Evolutionary conservation across 2,329 filamentous ascomycete species (phyloP), one percentile per base, ranked within the genome.

Genomic region (Cylindrodendrum hubeiense): DNA sequence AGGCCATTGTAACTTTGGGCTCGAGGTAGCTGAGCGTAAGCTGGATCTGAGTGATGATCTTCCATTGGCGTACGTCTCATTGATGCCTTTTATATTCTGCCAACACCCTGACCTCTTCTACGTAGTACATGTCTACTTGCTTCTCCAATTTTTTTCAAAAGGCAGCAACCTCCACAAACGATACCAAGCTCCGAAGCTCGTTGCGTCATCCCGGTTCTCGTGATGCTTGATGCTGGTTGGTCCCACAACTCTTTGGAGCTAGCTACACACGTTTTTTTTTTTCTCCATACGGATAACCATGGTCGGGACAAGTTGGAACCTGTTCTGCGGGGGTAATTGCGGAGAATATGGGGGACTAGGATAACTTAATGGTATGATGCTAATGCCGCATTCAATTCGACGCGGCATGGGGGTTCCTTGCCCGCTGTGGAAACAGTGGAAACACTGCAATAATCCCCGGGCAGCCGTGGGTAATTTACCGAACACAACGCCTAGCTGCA

Each of bases 1-100:
- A 49, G 50, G 71, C 70, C 71, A 73, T 73, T 66, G 49, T 70
- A 37, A 62, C 22, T 59, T 58, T 51, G 12, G 15, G 51, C 60
- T 59, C 54, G 51, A 51, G 49, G 47, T 46, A 51, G n/a, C 44
- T 63, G 60, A 49, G 54, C 41, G 41, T 43, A n/a, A 30, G 55
- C 62, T 60, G 52, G 43, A 60, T 43, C 62, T 52, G 62, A 46
- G 50, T 33, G 28, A 41, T 44, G 52, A 47, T 37, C 13, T 37
- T 5, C 17, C 26, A 15, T 51, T 34, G 21, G 33, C 50, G 13
- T 17, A 37, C 50, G 13, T 17, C 55, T 43, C 58, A 24, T 17
- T 47, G 58, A 28, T 65, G 67, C 50, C 61, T 52, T 68, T 49
- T 65, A 46, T 61, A 51, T 63, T 51, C 22, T 28, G 22, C n/a